Conservation (phyloP, 2,329 filamentous ascomycete genomes). For the Hymenotorrendiella dingleyae region DNA sequence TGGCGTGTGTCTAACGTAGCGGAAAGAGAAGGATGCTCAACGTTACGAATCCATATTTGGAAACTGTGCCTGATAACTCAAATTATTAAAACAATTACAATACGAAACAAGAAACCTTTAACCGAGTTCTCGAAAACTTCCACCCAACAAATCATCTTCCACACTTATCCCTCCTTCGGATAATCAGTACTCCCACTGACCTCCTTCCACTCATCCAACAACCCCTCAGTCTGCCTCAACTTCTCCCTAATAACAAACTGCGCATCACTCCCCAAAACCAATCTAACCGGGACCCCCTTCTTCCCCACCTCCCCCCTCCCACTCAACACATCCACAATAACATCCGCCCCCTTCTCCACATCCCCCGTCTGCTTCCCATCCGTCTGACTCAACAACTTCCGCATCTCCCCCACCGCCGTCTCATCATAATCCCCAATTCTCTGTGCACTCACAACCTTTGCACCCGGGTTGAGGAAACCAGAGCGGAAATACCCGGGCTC, state of each 20-base stretch:
- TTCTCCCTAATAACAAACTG: constrained; percentile 27
- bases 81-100: too few species aligned
- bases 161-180: neutral
- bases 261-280: constrained; percentile 33
- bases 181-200: constrained; percentile 18
- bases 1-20: too few species aligned
- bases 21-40: too few species aligned
- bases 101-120: too few species aligned
- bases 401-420: constrained; percentile 7
- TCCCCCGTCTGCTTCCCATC: constrained; percentile 36
- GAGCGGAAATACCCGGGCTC: constrained; percentile 47
- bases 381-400: constrained; percentile 10
- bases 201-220: constrained; percentile 16
- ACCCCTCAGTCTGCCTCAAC: constrained; percentile 14
- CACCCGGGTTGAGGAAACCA: constrained; percentile 34
- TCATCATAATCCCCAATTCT: neutral
- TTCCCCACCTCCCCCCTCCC: constrained; percentile 29
- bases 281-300: constrained; percentile 27
- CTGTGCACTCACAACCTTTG: neutral
- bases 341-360: constrained; percentile 31
- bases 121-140: too few species aligned
- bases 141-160: too few species aligned
- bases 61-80: too few species aligned
- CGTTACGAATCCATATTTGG: too few species aligned
- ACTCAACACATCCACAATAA: constrained; percentile 35